phyloP scores from a whole-genome alignment of 352 stramenopile genomes.

The Phytophthora tubulina region DNA sequence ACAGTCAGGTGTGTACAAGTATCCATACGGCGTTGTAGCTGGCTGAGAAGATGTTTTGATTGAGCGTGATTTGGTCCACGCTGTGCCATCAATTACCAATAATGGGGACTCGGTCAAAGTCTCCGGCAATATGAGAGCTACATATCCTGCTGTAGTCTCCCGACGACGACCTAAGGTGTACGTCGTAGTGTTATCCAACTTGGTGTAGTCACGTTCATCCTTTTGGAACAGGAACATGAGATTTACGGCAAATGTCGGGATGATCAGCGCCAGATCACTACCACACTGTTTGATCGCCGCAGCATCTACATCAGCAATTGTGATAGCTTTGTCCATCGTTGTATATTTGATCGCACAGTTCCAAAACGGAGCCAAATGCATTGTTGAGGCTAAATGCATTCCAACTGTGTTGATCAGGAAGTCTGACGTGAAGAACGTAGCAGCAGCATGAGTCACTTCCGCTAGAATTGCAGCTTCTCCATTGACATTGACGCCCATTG shows the following conservation, averaged over 20 bases:
- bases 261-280: slow-evolving; percentile 15
- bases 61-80: slow-evolving; percentile 42
- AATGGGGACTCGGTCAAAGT: slow-evolving; percentile 40
- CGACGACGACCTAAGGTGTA: slow-evolving; percentile 47
- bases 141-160: slow-evolving; percentile 29
- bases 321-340: slow-evolving; percentile 48
- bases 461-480: slow-evolving; percentile 49
- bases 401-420: slow-evolving; percentile 46
- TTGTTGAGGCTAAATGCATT: slow-evolving; percentile 45
- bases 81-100: slow-evolving; percentile 44
- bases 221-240: slow-evolving; percentile 59
- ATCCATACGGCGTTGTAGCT: slow-evolving; percentile 42
- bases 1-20: slow-evolving; percentile 53
- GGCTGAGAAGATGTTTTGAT: neutral
- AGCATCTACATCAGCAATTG: slow-evolving; percentile 34
- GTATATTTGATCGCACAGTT: slow-evolving; percentile 53
- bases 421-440: slow-evolving; percentile 44
- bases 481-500: slow-evolving; percentile 51
- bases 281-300: slow-evolving; percentile 38
- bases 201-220: slow-evolving; percentile 46
- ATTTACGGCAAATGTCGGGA: slow-evolving; percentile 49
- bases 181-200: slow-evolving; percentile 50
- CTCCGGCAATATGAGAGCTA: slow-evolving; percentile 34
- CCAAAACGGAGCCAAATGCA: slow-evolving; percentile 55
- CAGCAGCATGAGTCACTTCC: slow-evolving; percentile 46